Conservation (phyloP, 164 flowering plant genomes). For the Hamamelis virginiana region DNA sequence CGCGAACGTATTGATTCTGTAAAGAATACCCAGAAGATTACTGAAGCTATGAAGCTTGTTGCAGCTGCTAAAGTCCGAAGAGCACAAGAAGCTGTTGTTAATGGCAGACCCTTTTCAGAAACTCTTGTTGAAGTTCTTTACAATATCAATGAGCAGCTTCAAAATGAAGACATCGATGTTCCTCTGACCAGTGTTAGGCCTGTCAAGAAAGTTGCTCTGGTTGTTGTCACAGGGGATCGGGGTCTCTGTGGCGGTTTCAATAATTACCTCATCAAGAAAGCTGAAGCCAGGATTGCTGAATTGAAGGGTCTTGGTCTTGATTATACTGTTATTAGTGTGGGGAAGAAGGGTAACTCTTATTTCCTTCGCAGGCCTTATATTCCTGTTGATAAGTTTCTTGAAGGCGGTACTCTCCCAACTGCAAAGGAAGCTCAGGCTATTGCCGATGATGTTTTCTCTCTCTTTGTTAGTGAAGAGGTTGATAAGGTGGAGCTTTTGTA, state of each 20-base stretch:
- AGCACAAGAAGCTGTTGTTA: constrained; percentile 94
- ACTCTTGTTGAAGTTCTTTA: constrained; percentile 65
- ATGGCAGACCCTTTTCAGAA: constrained; percentile 75
- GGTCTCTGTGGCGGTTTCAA: constrained; percentile 92
- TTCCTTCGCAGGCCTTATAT: constrained; percentile 48
- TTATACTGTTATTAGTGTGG: constrained; percentile 65
- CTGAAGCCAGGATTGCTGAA: constrained; percentile 60
- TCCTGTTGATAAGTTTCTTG: constrained; percentile 57
- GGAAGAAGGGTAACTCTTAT: constrained; percentile 78
- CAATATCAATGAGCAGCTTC: constrained; percentile 61
- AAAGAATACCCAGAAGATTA: constrained; percentile 81
- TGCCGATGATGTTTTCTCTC: constrained; percentile 79
- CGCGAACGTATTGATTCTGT: constrained; percentile 65
- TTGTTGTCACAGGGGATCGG: constrained; percentile 78
- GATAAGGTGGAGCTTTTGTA: constrained; percentile 91
- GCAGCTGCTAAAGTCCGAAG: constrained; percentile 88
- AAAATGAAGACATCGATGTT: constrained; percentile 59
- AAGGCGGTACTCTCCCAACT: constrained; percentile 62
- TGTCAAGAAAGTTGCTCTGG: constrained; percentile 79
- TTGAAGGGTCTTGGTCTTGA: constrained; percentile 60
- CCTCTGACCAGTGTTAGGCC: constrained; percentile 73
- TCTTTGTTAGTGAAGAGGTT: constrained; percentile 81
- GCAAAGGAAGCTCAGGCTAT: constrained; percentile 88
- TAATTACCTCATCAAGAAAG: constrained; percentile 55
- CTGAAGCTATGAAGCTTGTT: constrained; percentile 94